Evolutionary conservation across 202 grass and related monocot species (phyloP), one percentile per base, ranked within the genome.

Genomic region (Zizania palustris): DNA sequence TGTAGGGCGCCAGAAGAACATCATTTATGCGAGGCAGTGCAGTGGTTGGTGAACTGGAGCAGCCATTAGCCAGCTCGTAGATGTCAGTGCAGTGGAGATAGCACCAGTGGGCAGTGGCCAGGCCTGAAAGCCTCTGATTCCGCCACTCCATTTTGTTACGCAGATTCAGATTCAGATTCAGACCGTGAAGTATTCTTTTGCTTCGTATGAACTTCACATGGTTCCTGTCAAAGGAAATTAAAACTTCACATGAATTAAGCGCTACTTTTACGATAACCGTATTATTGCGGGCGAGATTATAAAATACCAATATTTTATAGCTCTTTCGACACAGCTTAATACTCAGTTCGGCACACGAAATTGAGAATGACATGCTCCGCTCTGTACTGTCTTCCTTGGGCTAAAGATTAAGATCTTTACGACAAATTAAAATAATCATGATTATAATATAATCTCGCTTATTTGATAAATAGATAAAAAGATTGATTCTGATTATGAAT

Each of bases 91-190:
- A n/a, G n/a, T n/a, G n/a, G n/a, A n/a, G n/a, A n/a, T n/a, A n/a
- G n/a, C n/a, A n/a, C n/a, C n/a, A n/a, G n/a, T n/a, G n/a, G n/a
- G n/a, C n/a, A n/a, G n/a, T n/a, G n/a, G n/a, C n/a, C n/a, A n/a
- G n/a, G n/a, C n/a, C n/a, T 3, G 15, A 70, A 36, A 59, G 18
- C 28, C 53, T 63, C 67, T 62, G 43, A 80, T 71, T 61, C 28
- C 46, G 40, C 66, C 19, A 7, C 44, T 72, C 36, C 21, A 13
- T 72, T 62, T 71, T 71, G 56, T 80, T 67, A 34, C 54, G 6
- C 44, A n/a, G n/a, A 2, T 15, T 3, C 6, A 43, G 11, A 48
- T 48, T 48, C 45, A 48, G 28, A 55, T 55, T 55, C 51, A 9
- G 51, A 7, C 51, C 51, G 51, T 55, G 51, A 55, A 55, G 2